Conservation (phyloP, 1,284 basidiomycete genomes). For the Malassezia obtusa region DNA sequence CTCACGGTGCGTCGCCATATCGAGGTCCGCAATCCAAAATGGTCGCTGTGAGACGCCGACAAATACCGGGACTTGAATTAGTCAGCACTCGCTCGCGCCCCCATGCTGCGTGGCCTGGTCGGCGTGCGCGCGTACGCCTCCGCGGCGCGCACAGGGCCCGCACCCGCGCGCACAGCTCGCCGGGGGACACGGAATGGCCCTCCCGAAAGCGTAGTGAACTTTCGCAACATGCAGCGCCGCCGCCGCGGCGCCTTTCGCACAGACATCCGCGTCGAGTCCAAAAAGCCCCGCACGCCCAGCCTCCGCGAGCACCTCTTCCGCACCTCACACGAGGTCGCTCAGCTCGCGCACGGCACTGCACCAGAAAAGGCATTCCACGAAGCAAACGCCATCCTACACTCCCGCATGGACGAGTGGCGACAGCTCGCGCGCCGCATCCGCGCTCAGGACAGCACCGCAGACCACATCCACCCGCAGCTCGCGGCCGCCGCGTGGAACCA, state of each 20-base stretch:
- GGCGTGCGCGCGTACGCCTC: background rate
- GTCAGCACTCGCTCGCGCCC: slow-evolving; percentile 6
- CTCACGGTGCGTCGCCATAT: slow-evolving; percentile 46
- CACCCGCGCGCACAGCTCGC: too few species aligned
- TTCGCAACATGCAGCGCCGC: slow-evolving; percentile 16
- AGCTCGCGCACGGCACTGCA: background rate
- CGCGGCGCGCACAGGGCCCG: too few species aligned
- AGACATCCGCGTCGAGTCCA: slow-evolving; percentile 7
- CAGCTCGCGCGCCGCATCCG: slow-evolving; percentile 1
- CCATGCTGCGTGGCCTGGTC: background rate
- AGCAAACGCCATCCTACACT: background rate
- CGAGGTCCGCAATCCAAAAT: background rate
- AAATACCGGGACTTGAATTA: background rate
- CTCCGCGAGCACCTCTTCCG: slow-evolving; percentile 13
- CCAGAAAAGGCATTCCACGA: background rate
- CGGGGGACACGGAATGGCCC: too few species aligned
- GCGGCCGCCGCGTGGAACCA: slow-evolving; percentile 17
- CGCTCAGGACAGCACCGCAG: background rate
- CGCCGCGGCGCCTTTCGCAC: slow-evolving; percentile 9
- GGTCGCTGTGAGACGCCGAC: background rate
- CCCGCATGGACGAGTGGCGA: slow-evolving; percentile 13
- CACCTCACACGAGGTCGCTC: slow-evolving; percentile 4
- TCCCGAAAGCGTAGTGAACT: slow-evolving; percentile 12
- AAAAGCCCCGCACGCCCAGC: background rate
- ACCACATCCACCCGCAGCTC: slow-evolving; percentile 4